A percentile compares a stretch with the other conserved stretches of the same genome.
Evolutionary conservation across 1,284 basidiomycete species (phyloP).

Genomic region (Malassezia sympodialis): DNA sequence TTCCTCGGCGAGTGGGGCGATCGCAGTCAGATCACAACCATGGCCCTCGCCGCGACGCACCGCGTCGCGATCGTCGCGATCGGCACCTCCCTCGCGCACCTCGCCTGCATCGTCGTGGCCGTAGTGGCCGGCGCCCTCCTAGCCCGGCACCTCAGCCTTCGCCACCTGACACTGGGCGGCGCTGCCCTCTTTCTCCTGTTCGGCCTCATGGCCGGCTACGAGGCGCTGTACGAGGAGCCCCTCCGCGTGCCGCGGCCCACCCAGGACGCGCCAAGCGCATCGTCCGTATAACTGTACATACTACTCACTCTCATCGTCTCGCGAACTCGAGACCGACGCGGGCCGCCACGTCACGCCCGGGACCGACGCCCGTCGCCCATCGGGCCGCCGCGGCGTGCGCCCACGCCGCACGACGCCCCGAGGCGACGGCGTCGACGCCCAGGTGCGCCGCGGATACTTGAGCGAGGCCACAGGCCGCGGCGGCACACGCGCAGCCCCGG

Average conservation of each 20-base stretch:
- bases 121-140: slow-evolving; percentile 12
- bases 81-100: slow-evolving; percentile 15
- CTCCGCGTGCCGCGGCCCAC: neutral
- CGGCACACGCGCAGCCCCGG: neutral
- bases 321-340: neutral
- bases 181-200: slow-evolving; percentile 73
- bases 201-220: slow-evolving; percentile 51
- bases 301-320: slow-evolving; percentile 2
- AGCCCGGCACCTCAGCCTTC: slow-evolving; percentile 80
- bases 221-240: slow-evolving; percentile 49
- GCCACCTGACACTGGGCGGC: slow-evolving; percentile 78
- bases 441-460: neutral
- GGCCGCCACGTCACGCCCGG: neutral
- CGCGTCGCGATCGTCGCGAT: slow-evolving; percentile 12
- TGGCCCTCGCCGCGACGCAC: slow-evolving; percentile 88
- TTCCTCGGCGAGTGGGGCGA: slow-evolving; percentile 99
- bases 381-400: neutral
- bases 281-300: slow-evolving; percentile 10
- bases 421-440: slow-evolving; percentile 2
- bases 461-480: slow-evolving; percentile 9
- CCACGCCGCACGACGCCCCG: neutral
- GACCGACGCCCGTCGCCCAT: neutral
- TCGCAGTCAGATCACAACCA: slow-evolving; percentile 90
- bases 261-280: neutral
- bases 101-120: slow-evolving; percentile 12